Base-by-base conservation (phyloP, 208 protist genomes). In the Angomonas ambiguus region DNA sequence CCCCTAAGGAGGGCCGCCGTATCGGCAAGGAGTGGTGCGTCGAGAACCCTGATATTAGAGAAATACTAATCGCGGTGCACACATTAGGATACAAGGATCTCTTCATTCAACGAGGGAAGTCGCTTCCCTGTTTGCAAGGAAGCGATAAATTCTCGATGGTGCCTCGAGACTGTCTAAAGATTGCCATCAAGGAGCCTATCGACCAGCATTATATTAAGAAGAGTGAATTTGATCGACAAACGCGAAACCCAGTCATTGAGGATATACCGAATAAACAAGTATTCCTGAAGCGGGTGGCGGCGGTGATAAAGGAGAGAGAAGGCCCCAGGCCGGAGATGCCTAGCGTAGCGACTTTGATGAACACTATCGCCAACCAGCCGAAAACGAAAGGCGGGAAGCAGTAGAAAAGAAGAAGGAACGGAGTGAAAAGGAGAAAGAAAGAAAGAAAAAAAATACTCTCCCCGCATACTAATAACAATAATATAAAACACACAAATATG, bases 171-270 rank as follows among this genome's bases (percentile, higher is more conserved):
- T 83, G 82, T 64, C 63, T 96, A 4, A 83, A 79, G 74, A 85
- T 93, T 24, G 72, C 76, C 25, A 80, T 96, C 64, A 96, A 93
- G 70, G 67, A 66, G 6, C 85, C 91, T 0, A 28, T 69, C n/a
- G 72, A 86, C 41, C 70, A 77, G 65, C 87, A 96, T 66, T 91
- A 93, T 75, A 85, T 94, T 59, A 85, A 88, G 55, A 94, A 93
- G 73, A 92, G 83, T 62, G 87, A 94, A 34, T 96, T 92, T 57
- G 91, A 96, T 73, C 80, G 70, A n/a, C 80, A 92, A 58, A 88
- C 72, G 32, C 84, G 91, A 22, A 75, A 61, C 35, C 62, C 80
- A 27, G 69, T 82, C 8, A 80, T 94, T 66, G 48, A 58, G 10
- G 82, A 70, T 24, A 85, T 95, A 38, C 69, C 69, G 22, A 85